Base-by-base conservation (phyloP, 805 yeast species). In the Metschnikowia borealis region DNA sequence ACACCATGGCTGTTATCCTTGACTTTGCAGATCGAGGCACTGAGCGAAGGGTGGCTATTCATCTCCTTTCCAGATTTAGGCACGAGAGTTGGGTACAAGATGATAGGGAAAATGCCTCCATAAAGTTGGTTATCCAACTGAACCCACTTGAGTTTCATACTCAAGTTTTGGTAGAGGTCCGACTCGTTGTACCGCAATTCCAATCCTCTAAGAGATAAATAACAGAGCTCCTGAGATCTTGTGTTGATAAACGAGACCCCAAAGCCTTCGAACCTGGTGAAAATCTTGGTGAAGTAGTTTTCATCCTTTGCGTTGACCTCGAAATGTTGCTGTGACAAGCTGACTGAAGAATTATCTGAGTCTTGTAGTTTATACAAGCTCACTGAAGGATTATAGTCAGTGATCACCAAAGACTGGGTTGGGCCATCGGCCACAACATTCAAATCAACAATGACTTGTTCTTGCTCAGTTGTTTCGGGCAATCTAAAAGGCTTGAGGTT, bases 361-460 rank as follows among this genome's bases (percentile, higher is more conserved):
- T 63, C 64, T 48, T 65, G 65, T 44, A 84, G 62, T 62, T 86
- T 87, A 64, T 89, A 89, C 63, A 89, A 67, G 64, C 96, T 87
- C 5, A 80, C 76, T 2, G 83, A 79, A 6, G 91, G 85, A 58
- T 89, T 94, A 61, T 89, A 89, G 49, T 87, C 84, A 1, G 96
- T 80, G 3, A 94, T 85, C 4, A 89, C 85, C 55, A 94, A 77
- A 0, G 96, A 85, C 67, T 89, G 97, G 1, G 91, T 83, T 0
- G 97, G 96, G 0, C 98, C 99, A 71, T 94, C 98, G 0, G 97
- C 98, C 38, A 89, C 85, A 15, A 94, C 97, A 62, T 90, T 89
- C 59, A 95, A 71, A 59, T 90, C 97, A 29, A 89, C 91, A 50
- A 87, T 83, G 0, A 68, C 69, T 10, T 71, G 70, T 32, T 64